These are phyloP conservation scores for Sergeia podlipaevii DNA, from an alignment of 208 protist species.

Conservation along the genomic window DNA sequence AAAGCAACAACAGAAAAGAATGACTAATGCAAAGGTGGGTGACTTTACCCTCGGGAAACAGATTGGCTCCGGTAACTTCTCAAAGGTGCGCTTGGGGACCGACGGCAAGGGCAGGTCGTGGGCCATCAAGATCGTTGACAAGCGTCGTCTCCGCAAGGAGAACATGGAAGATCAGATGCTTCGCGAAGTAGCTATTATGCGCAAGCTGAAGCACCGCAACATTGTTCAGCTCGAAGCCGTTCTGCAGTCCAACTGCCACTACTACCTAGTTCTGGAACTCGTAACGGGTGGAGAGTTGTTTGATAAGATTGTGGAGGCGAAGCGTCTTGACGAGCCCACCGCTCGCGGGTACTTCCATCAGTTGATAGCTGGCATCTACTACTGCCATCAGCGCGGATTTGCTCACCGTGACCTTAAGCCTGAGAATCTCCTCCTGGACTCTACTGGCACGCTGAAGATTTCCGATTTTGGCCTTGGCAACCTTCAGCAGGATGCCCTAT, in stretches of 20 bases:
- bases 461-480: conserved; percentile 93
- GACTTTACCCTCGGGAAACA: conserved; percentile 85
- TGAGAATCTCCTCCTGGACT: conserved; percentile 88
- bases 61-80: conserved; percentile 89
- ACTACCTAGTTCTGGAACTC: conserved; percentile 91
- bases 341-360: conserved; percentile 94
- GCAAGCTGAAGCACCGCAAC: conserved; percentile 74
- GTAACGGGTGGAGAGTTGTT: conserved; percentile 93
- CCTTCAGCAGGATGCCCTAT: conserved; percentile 67
- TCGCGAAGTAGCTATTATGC: conserved; percentile 88
- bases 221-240: conserved; percentile 86
- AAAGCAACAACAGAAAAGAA: conserved; percentile 2
- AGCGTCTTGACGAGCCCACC: conserved; percentile 81
- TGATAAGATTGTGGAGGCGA: conserved; percentile 83
- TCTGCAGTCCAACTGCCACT: conserved; percentile 82
- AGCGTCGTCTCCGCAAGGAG: conserved; percentile 75
- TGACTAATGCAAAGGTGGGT: conserved; percentile 30
- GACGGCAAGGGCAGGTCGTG: conserved; percentile 62
- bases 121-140: conserved; percentile 92
- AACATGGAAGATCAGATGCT: conserved; percentile 90
- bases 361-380: conserved; percentile 93
- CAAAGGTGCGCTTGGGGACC: conserved; percentile 71
- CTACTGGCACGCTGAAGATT: conserved; percentile 82
- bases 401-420: conserved; percentile 92
- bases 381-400: conserved; percentile 89